Conservation (phyloP, 2,329 filamentous ascomycete species). For the Aspergillus pseudotamarii region DNA sequence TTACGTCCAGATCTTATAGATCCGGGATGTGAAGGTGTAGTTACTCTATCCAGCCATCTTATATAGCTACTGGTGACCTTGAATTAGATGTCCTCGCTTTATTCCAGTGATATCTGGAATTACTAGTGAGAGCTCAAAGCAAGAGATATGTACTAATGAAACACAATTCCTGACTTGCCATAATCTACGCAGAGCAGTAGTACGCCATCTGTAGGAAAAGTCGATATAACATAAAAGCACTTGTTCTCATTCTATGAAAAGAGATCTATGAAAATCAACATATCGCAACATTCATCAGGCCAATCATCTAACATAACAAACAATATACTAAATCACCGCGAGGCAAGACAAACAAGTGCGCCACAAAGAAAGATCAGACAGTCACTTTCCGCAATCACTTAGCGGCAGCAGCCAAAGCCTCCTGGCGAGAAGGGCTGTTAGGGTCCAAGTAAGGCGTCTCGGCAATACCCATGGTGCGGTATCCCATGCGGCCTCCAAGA, state of each 20-base stretch:
- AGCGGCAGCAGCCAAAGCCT: not conserved
- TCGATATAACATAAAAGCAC: not conserved
- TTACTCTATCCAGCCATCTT: too few species aligned
- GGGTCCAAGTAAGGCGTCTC: not conserved
- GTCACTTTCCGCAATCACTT: not conserved
- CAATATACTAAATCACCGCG: not conserved
- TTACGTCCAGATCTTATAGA: too few species aligned
- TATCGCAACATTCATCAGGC: not conserved
- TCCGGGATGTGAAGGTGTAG: accelerated
- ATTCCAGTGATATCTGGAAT: too few species aligned
- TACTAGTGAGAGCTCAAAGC: not conserved
- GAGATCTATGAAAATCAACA: not conserved
- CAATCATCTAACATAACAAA: not conserved
- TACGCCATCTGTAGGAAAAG: not conserved
- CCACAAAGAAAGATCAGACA: not conserved
- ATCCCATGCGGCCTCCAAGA: not conserved
- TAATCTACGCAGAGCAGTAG: not conserved
- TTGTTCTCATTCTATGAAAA: not conserved
- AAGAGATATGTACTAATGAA: not conserved
- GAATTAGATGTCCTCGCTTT: too few species aligned
- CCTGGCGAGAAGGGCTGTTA: not conserved
- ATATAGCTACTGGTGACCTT: too few species aligned
- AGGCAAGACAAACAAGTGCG: not conserved
- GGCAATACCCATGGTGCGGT: not conserved
- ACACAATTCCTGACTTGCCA: accelerated